Evolutionary conservation across 805 yeast genomes (phyloP), one percentile per base, ranked within the genome.

Genomic region (Pichia scutulata): DNA sequence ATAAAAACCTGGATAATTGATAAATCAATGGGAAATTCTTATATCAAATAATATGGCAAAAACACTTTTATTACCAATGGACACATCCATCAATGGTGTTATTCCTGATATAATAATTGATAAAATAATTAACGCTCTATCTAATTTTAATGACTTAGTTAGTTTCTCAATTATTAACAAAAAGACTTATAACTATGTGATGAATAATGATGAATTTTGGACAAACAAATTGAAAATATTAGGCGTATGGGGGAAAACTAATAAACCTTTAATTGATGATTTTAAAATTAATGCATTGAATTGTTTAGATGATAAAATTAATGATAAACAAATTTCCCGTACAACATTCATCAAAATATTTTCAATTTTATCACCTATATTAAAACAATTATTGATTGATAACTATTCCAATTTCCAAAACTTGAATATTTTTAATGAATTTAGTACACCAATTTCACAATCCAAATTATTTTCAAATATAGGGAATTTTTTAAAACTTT

Each of bases 401-500:
- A 65, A 67, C 50, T 66, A 67, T 47, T 52, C 64, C 9, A 66
- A 67, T 52, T 66, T 67, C 43, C 68, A 62, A 50, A 63, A 58
- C 33, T 54, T 64, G 16, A 50, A 58, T 2, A 59, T 62, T 18
- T 62, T 69, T 44, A 64, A 62, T 42, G 55, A 58, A 44, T 67
- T 48, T 50, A 60, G 61, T 46, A 60, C 58, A 12, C 71, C 72
- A 1, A 47, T 52, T 16, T 56, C 58, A 22, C 72, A 69, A 52
- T 59, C 70, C 3, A 48, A 51, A 30, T 47, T 69, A 22, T 68
- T 69, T 51, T 50, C 60, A 25, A 67, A 67, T 46, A 49, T 68
- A 10, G 47, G 58, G 30, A 55, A 52, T 39, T 63, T 68, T 49
- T 47, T 67, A 19, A 57, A 53, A 7, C 33, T 68, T 12, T 66